Percentiles rank a stretch among this genome's conserved stretches.
phyloP scores from a whole-genome alignment of 352 stramenopile species.

The Globisporangium cylindrosporum region DNA sequence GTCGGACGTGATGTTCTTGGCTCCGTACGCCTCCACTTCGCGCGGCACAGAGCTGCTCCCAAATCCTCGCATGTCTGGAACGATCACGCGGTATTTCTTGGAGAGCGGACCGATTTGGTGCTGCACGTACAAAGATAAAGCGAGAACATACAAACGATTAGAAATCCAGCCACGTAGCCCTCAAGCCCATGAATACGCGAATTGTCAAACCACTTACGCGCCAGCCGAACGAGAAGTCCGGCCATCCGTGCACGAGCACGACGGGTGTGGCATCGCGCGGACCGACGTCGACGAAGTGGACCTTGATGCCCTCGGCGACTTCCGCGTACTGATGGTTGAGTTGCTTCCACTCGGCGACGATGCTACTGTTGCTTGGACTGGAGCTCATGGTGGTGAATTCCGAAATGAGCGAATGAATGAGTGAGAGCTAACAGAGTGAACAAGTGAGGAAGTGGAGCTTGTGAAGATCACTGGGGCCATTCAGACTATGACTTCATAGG shows the following conservation, averaged over 20 bases:
- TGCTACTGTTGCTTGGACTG: not conserved
- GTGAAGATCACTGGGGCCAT: not conserved
- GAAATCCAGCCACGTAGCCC: not conserved
- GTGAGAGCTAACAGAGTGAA: not conserved
- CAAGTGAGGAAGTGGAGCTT: not conserved
- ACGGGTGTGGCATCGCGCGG: constrained; percentile 38
- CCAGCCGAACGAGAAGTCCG: constrained; percentile 62
- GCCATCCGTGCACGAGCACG: constrained; percentile 65
- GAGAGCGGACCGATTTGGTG: constrained; percentile 51
- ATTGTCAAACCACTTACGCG: constrained; percentile 24
- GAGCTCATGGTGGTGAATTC: constrained; percentile 8
- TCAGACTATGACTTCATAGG: not conserved
- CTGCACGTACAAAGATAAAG: constrained; percentile 5
- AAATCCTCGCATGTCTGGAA: constrained; percentile 49
- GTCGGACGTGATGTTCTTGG: constrained; percentile 47
- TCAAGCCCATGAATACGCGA: not conserved
- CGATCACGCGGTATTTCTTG: constrained; percentile 55
- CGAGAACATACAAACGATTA: not conserved
- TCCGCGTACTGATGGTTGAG: constrained; percentile 22
- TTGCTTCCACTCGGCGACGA: constrained; percentile 15
- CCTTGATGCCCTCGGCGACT: constrained; percentile 23
- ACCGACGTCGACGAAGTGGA: constrained; percentile 54
- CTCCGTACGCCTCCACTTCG: constrained; percentile 37
- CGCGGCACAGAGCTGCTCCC: constrained; percentile 43
- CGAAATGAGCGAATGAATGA: constrained; percentile 4